Evolutionary conservation across 441 rosid species (phyloP), one percentile per base, ranked within the genome.

Genomic region (Lepidium campestre): DNA sequence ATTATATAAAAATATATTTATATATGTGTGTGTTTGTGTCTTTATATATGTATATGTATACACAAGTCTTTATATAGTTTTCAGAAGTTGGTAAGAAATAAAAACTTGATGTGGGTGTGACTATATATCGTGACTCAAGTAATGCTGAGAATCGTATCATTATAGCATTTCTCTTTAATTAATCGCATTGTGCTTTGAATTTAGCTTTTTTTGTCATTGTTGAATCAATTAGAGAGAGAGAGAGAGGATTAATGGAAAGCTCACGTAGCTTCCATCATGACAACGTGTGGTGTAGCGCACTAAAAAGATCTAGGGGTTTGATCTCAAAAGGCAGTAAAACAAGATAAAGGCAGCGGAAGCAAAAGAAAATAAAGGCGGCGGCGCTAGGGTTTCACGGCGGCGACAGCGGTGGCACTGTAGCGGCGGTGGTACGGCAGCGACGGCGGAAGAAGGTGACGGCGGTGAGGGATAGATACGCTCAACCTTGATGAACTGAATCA

Each of bases 131-230:
- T 52, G 57, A 65, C 49, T 52, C 37, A 23, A 50, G 54, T 42
- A 72, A 65, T 65, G 67, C 62, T 65, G 13, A 59, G 71, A 65
- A 72, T 72, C 57, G 62, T 66, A 72, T 72, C 67, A 52, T 44
- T 27, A 36, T 35, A 27, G 56, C 55, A 65, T 18, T 58, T 72
- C 2, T 2, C 35, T 56, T 40, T 71, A 71, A 13, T 45, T 14
- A 37, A 56, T n/a, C 36, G 44, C 13, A 39, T 57, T 57, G 19
- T 48, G 60, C 66, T 65, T 64, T 65, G 66, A 65, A 64, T 46
- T 72, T 65, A 17, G 15, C 76, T 20, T 59, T 58, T 72, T 40
- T 19, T 2, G 23, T 46, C 25, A 18, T 63, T 62, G 42, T 53
- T 62, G 63, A 62, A 41, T 48, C 49, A 46, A 72, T 67, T 72